These are phyloP conservation scores for Talaromyces thailandensis DNA, from an alignment of 495 filamentous ascomycete species.

Conservation along the genomic window DNA sequence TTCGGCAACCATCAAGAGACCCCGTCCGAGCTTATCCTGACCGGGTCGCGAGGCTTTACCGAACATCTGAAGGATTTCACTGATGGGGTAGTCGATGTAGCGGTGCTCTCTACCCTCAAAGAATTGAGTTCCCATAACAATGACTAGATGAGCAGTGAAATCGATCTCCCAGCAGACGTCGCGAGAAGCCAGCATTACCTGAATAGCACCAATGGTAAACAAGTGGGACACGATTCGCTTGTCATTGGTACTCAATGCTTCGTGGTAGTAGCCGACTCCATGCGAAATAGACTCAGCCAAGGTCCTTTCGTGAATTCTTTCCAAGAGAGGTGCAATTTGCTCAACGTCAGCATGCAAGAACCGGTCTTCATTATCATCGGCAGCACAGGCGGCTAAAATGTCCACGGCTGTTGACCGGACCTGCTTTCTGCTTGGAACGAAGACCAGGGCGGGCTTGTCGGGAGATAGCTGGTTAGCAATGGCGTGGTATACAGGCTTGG, in stretches of 20 bases:
- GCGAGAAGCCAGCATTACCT: conserved; percentile 84
- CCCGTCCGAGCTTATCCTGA: conserved; percentile 72
- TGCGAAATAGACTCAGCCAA: conserved; percentile 89
- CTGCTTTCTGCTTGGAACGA: conserved; percentile 90
- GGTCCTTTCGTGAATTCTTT: conserved; percentile 72
- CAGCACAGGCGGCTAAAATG: conserved; percentile 70
- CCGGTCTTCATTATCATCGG: conserved; percentile 86
- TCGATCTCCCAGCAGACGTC: conserved; percentile 97
- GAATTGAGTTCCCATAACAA: conserved; percentile 98
- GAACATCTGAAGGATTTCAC: conserved; percentile 99
- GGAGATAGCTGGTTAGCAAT: conserved; percentile 69
- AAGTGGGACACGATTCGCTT: conserved; percentile 90
- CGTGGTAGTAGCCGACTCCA: conserved; percentile 95
- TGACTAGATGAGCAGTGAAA: conserved; percentile 76
- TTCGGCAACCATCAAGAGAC: conserved; percentile 88
- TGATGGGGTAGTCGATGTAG: conserved; percentile 93
- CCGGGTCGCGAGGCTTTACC: conserved; percentile 78
- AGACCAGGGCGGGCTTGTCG: conserved; percentile 82
- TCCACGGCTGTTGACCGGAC: conserved; percentile 83
- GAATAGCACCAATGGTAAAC: conserved; percentile 84
- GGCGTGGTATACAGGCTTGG: conserved; percentile 80
- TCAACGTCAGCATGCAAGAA: conserved; percentile 77
- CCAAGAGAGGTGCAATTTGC: conserved; percentile 73
- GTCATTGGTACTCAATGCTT: conserved; percentile 79
- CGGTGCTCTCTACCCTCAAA: conserved; percentile 95